phyloP scores from a whole-genome alignment of 257 asterid species.

The Penstemon newberryi region DNA sequence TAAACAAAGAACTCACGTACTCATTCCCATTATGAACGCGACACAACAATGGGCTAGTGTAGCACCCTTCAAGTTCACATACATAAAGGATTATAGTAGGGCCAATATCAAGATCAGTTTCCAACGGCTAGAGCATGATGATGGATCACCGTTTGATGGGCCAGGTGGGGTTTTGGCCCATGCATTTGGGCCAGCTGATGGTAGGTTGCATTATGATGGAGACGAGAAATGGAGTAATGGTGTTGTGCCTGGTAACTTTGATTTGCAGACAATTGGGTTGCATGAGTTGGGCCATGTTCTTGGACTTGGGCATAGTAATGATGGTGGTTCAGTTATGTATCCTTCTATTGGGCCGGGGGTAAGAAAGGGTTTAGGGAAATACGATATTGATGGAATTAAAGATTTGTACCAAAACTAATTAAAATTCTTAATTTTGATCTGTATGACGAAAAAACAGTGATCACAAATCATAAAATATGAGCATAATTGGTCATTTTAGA shows the following conservation, averaged over 20 bases:
- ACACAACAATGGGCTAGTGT: conserved; percentile 16
- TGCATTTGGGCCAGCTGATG: conserved; percentile 26
- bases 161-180: conserved; percentile 28
- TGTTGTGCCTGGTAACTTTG: conserved; percentile 17
- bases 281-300: conserved; percentile 33
- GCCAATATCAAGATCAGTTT: conserved; percentile 31
- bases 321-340: too few species aligned
- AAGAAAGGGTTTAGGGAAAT: too few species aligned
- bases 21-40: background rate
- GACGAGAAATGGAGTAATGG: conserved; percentile 34
- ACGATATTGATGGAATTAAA: too few species aligned
- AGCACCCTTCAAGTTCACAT: conserved; percentile 1
- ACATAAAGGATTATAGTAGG: background rate
- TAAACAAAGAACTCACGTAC: conserved; percentile 7
- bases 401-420: too few species aligned
- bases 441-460: too few species aligned
- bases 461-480: too few species aligned
- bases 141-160: conserved; percentile 29
- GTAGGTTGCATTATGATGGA: conserved; percentile 33
- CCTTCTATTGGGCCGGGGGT: too few species aligned
- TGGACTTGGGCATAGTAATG: too few species aligned
- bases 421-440: too few species aligned
- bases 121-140: conserved; percentile 21
- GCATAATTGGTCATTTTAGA: too few species aligned
- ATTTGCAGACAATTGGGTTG: conserved; percentile 31